Conservation (phyloP, 2,329 filamentous ascomycete genomes). For the Davidsoniella neocaledoniae region DNA sequence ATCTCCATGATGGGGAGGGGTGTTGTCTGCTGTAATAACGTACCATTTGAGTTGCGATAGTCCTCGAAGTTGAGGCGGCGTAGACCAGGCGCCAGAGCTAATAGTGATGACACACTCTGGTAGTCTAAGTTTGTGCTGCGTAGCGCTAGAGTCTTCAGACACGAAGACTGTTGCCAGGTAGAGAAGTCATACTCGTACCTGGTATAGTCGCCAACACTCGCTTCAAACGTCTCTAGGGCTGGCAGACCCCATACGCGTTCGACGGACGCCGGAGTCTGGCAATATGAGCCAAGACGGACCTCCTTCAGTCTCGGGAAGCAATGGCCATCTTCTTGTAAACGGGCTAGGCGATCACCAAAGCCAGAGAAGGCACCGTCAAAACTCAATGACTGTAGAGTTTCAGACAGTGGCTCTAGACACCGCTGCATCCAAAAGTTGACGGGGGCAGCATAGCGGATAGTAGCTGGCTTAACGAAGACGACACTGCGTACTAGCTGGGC, state of each 20-base stretch:
- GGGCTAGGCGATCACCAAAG: slow-evolving; percentile 3
- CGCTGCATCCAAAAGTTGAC: slow-evolving; percentile 10
- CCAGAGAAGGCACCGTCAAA: slow-evolving; percentile 8
- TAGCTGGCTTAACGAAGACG: neutral
- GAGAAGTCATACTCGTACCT: slow-evolving; percentile 6
- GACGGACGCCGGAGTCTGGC: slow-evolving; percentile 2
- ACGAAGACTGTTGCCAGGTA: neutral
- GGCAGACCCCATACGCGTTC: slow-evolving; percentile 6
- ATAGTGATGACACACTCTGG: slow-evolving; percentile 5
- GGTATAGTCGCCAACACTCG: slow-evolving; percentile 5
- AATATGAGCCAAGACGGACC: slow-evolving; percentile 4
- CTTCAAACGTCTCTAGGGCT: slow-evolving; percentile 1
- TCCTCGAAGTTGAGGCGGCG: slow-evolving; percentile 7
- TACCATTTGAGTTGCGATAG: slow-evolving; percentile 9
- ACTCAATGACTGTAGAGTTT: slow-evolving; percentile 1
- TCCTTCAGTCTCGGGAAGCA: slow-evolving; percentile 4
- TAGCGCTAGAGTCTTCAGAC: neutral
- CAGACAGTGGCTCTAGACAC: slow-evolving; percentile 6
- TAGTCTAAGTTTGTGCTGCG: slow-evolving; percentile 8
- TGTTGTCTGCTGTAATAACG: neutral
- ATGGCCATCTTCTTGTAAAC: neutral
- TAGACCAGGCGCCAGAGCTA: slow-evolving; percentile 5
- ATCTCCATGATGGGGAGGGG: neutral
- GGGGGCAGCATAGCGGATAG: neutral
- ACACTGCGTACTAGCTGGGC: slow-evolving; percentile 7